A percentile compares a stretch with the other conserved stretches of the same genome.
phyloP scores from a whole-genome alignment of 2,329 filamentous ascomycete species.

The Venturia oleaginea region DNA sequence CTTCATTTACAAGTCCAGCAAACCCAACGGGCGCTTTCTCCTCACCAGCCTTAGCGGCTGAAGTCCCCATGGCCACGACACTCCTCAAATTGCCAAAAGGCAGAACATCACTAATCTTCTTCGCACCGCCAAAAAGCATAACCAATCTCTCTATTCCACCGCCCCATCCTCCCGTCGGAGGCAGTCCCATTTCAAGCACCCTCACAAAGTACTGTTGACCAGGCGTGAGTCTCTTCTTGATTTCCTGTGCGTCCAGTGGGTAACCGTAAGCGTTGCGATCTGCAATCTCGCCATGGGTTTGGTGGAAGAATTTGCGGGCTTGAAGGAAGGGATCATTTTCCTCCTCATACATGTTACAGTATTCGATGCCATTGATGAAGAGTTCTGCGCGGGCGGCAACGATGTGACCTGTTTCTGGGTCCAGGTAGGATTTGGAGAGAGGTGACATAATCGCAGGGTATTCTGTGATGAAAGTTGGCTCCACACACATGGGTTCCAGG shows the following conservation, averaged over 20 bases:
- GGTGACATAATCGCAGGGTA: slow-evolving; percentile 89
- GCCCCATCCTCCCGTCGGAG: slow-evolving; percentile 96
- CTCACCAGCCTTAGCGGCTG: background rate
- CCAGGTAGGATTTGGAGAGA: slow-evolving; percentile 75
- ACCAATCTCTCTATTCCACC: slow-evolving; percentile 84
- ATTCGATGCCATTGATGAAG: slow-evolving; percentile 69
- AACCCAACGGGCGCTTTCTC: background rate
- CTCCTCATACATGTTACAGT: slow-evolving; percentile 97
- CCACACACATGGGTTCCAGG: slow-evolving; percentile 65
- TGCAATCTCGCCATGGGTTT: slow-evolving; percentile 22
- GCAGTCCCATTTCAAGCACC: slow-evolving; percentile 78
- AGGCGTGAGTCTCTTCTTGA: slow-evolving; percentile 14
- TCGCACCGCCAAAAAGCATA: slow-evolving; percentile 77
- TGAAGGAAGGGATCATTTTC: slow-evolving; percentile 90
- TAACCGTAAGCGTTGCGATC: background rate
- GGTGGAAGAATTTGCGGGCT: slow-evolving; percentile 66
- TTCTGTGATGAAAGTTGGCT: slow-evolving; percentile 77
- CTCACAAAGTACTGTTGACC: slow-evolving; percentile 53
- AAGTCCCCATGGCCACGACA: slow-evolving; percentile 33
- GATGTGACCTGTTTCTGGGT: slow-evolving; percentile 55
- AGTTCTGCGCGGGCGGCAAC: slow-evolving; percentile 79
- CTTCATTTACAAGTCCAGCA: background rate
- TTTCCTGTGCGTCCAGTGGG: slow-evolving; percentile 16
- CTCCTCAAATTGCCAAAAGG: slow-evolving; percentile 76
- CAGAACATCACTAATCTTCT: slow-evolving; percentile 75